Percentiles rank a stretch among this genome's conserved stretches.
Conservation (phyloP, 2,329 filamentous ascomycete species). For the Achaetomium macrosporum region DNA sequence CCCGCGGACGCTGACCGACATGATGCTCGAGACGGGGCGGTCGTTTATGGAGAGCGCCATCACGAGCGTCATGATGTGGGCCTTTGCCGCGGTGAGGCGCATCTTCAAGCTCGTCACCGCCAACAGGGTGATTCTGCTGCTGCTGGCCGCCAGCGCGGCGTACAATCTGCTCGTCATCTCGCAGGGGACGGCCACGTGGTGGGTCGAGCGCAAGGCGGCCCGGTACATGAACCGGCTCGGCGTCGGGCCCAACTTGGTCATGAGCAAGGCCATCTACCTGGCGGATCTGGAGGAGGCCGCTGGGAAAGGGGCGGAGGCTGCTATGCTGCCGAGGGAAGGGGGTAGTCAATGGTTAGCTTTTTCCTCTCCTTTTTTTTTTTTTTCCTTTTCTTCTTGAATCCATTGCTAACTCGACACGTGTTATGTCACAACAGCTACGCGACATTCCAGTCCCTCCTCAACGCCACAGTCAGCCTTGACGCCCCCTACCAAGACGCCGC, state of each 20-base stretch:
- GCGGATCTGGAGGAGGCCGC: slow-evolving; percentile 67
- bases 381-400: background rate
- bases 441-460: slow-evolving; percentile 56
- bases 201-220: slow-evolving; percentile 72
- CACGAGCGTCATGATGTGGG: slow-evolving; percentile 71
- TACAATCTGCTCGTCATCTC: slow-evolving; percentile 72
- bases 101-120: slow-evolving; percentile 64
- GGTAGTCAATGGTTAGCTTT: slow-evolving; percentile 44
- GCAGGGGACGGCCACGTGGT: slow-evolving; percentile 71
- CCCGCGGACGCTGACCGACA: slow-evolving; percentile 56
- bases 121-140: slow-evolving; percentile 64
- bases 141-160: slow-evolving; percentile 63
- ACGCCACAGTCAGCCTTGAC: slow-evolving; percentile 53
- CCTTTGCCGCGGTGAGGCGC: slow-evolving; percentile 59
- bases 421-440: slow-evolving; percentile 49
- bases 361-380: background rate
- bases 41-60: slow-evolving; percentile 70
- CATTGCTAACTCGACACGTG: background rate
- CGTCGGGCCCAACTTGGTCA: slow-evolving; percentile 68
- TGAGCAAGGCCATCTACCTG: slow-evolving; percentile 82
- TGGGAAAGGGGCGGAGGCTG: slow-evolving; percentile 28
- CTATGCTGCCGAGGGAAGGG: slow-evolving; percentile 26
- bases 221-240: slow-evolving; percentile 79
- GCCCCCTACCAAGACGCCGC: slow-evolving; percentile 46
- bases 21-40: slow-evolving; percentile 66